phyloP scores from a whole-genome alignment of 345 rosid genomes.

The Eucalyptus globulus region DNA sequence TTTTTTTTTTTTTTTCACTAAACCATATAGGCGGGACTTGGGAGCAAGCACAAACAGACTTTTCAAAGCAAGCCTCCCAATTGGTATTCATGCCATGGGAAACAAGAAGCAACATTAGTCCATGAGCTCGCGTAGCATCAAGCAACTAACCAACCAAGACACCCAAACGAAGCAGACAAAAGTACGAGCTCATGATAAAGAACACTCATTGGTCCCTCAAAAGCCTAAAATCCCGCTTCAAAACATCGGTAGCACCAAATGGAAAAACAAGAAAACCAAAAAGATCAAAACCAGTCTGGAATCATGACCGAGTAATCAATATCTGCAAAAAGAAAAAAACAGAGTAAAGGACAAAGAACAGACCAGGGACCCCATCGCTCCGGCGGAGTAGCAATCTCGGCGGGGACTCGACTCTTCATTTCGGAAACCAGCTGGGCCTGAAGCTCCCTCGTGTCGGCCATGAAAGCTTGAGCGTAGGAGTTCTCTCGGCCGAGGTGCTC shows the following conservation, averaged over 20 bases:
- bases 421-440: conserved; percentile 36
- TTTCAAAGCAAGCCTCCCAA: not conserved
- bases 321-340: not conserved
- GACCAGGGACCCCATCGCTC: conserved; percentile 93
- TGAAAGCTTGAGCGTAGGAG: conserved; percentile 66
- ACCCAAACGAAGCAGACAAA: not conserved
- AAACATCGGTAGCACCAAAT: not conserved
- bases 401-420: conserved; percentile 56
- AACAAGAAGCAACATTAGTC: not conserved
- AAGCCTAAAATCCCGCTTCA: not conserved
- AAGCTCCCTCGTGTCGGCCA: conserved; percentile 55
- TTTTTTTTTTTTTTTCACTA: not conserved
- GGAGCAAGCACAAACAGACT: not conserved
- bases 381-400: conserved; percentile 48
- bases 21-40: not conserved
- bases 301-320: not conserved
- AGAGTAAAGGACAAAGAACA: not conserved
- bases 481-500: conserved; percentile 53
- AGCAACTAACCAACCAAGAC: not conserved
- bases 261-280: not conserved
- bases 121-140: not conserved
- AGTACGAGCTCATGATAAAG: not conserved
- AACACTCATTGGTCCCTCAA: not conserved
- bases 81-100: not conserved
- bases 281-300: not conserved